Base-by-base conservation (phyloP, 1,284 basidiomycete species). In the Xerocomus minutiporus region DNA sequence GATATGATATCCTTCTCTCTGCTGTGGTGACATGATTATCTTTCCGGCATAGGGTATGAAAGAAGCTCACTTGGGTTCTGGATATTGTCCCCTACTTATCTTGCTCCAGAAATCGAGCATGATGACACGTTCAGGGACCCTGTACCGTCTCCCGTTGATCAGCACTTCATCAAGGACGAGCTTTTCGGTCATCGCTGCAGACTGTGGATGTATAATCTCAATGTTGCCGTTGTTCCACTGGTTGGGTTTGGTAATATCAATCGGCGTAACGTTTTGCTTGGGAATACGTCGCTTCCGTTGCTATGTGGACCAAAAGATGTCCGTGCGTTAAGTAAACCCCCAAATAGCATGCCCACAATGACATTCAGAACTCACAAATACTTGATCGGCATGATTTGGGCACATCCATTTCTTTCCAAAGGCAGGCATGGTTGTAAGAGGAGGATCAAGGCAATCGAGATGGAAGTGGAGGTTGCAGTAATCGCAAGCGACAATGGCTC, bases 381-480 rank as follows among this genome's bases (percentile, higher is more conserved):
- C 78, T 57, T 86, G 84, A 56, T 96, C 91, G 28, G 86, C 85
- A 68, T 99, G 96, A 63, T 94, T 93, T 2, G 97, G 97, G 72
- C 96, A 99, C 92, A 96, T 97, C 96, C 97, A 99, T 71, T 95
- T 97, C 73, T 87, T 87, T 58, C 83, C 84, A 52, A 88, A 83
- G 26, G 87, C 81, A 4, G 97, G 97, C 82, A 98, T 87, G 43
- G 79, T 79, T 20, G 87, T 77, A 60, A 97, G 75, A 2, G 97
- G 96, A 17, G 96, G 97, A 61, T 91, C 86, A 32, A 99, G 76
- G 66, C 96, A 99, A 69, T 99, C 96, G 51, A 98, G 80, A 69
- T 99, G 96, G 92, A 96, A 99, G 70, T 96, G 91, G 52, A 96
- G 79, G 53, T 81, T 79, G 73, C 97, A 99, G 67, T 95, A 94